phyloP scores from a whole-genome alignment of 345 rosid species.

The Lagerstroemia speciosa region DNA sequence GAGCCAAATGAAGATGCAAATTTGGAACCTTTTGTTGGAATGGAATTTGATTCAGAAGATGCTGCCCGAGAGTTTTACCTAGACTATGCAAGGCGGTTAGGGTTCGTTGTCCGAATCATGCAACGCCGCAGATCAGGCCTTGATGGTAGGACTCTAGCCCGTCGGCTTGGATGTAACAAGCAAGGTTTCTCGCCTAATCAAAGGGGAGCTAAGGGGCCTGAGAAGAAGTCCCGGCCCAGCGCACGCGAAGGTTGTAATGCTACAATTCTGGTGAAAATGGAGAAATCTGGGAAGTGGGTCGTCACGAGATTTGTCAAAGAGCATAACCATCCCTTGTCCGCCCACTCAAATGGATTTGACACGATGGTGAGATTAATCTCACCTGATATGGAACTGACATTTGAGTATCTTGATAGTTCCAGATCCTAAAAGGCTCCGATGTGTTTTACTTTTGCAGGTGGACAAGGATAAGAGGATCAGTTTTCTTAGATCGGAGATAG shows the following conservation, averaged over 20 bases:
- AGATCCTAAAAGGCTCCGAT: neutral
- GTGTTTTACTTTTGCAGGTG: constrained; percentile 23
- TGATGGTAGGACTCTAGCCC: constrained; percentile 73
- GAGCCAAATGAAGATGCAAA: constrained; percentile 27
- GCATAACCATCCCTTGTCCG: constrained; percentile 65
- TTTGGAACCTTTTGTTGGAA: constrained; percentile 58
- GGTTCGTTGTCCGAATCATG: constrained; percentile 69
- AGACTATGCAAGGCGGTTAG: constrained; percentile 54
- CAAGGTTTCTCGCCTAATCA: constrained; percentile 65
- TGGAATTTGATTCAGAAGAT: constrained; percentile 78
- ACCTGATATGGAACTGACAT: neutral
- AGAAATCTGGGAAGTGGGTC: constrained; percentile 74
- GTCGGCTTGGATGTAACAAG: constrained; percentile 75
- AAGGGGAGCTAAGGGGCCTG: constrained; percentile 29
- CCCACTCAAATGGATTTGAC: constrained; percentile 33
- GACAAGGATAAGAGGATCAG: constrained; percentile 65
- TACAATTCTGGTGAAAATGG: constrained; percentile 66
- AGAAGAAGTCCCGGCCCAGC: constrained; percentile 49
- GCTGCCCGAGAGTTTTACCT: constrained; percentile 53
- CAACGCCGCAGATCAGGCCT: constrained; percentile 76
- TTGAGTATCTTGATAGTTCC: neutral
- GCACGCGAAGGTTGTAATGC: constrained; percentile 86
- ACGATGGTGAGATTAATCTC: constrained; percentile 34
- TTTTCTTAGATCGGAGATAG: constrained; percentile 46
- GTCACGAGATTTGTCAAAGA: constrained; percentile 70